These are phyloP conservation scores for Phytophthora tentaculata DNA, from an alignment of 352 stramenopile genomes.

Conservation along the genomic window DNA sequence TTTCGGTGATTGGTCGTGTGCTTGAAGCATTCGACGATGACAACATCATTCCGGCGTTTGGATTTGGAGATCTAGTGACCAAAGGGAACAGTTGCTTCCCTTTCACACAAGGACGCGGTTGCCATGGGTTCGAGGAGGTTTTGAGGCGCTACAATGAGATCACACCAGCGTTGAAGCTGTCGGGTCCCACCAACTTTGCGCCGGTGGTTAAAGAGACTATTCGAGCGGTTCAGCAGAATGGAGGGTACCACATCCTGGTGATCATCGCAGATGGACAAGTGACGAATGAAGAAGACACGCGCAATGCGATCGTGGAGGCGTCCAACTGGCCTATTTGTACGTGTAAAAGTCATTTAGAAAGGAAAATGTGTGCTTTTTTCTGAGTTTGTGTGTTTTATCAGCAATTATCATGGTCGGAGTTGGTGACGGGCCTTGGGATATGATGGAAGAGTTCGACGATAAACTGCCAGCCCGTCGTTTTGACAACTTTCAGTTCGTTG, in stretches of 20 bases:
- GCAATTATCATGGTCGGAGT: not conserved
- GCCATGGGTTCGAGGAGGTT: slow-evolving; percentile 60
- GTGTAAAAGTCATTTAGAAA: slow-evolving; percentile 8
- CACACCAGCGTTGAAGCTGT: slow-evolving; percentile 60
- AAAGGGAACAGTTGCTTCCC: slow-evolving; percentile 61
- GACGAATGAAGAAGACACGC: slow-evolving; percentile 65
- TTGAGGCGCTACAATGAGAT: slow-evolving; percentile 66
- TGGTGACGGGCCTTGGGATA: not conserved
- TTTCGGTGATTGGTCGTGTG: slow-evolving; percentile 68
- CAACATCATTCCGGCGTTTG: slow-evolving; percentile 80
- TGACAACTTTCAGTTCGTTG: slow-evolving; percentile 55
- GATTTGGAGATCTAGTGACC: slow-evolving; percentile 68
- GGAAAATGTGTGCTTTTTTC: not conserved
- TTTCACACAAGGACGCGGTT: slow-evolving; percentile 36
- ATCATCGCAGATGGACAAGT: slow-evolving; percentile 83
- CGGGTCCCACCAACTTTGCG: slow-evolving; percentile 71
- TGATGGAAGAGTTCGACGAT: not conserved
- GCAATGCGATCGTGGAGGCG: slow-evolving; percentile 71
- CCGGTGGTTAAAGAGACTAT: slow-evolving; percentile 70
- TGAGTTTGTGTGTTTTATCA: not conserved
- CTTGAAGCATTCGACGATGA: slow-evolving; percentile 83
- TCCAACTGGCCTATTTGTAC: slow-evolving; percentile 77
- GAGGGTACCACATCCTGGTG: slow-evolving; percentile 79
- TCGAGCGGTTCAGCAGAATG: slow-evolving; percentile 45
- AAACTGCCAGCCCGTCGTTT: not conserved